phyloP scores from a whole-genome alignment of 306 rosid species.

The Lupinus albus region DNA sequence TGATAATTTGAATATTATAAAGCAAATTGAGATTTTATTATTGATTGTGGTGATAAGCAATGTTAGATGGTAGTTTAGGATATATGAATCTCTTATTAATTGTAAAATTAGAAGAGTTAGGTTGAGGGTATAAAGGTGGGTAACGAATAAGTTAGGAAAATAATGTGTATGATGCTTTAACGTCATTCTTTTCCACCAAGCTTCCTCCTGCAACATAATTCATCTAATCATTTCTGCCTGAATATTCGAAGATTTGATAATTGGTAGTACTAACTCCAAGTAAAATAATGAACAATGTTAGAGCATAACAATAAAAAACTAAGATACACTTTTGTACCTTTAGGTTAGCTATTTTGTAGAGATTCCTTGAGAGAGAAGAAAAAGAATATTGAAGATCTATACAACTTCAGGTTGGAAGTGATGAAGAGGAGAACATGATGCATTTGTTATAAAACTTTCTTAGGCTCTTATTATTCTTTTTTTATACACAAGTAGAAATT shows the following conservation, averaged over 20 bases:
- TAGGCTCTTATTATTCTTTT: constrained; percentile 37
- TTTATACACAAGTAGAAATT: constrained; percentile 54
- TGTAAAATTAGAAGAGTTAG: constrained; percentile 1
- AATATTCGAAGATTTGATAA: no score
- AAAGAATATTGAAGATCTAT: constrained; percentile 39
- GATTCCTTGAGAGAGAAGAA: constrained; percentile 5
- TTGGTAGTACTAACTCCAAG: no score
- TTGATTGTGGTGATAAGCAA: background rate
- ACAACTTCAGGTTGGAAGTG: constrained; percentile 47
- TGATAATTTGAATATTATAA: no score
- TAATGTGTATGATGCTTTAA: background rate
- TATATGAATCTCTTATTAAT: background rate
- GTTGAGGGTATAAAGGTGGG: background rate
- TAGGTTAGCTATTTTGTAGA: background rate
- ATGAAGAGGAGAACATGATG: constrained; percentile 39
- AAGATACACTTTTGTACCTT: no score
- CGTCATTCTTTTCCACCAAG: constrained; percentile 3
- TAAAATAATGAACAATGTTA: no score
- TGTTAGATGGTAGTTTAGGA: background rate
- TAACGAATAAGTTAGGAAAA: background rate
- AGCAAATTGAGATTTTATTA: no score
- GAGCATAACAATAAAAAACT: no score
- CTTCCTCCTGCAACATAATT: background rate
- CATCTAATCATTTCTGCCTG: background rate
- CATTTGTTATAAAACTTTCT: constrained; percentile 72